Evolutionary conservation across 352 stramenopile species (phyloP), one percentile per base, ranked within the genome.

Genomic region (Elongisporangium prolatum): DNA sequence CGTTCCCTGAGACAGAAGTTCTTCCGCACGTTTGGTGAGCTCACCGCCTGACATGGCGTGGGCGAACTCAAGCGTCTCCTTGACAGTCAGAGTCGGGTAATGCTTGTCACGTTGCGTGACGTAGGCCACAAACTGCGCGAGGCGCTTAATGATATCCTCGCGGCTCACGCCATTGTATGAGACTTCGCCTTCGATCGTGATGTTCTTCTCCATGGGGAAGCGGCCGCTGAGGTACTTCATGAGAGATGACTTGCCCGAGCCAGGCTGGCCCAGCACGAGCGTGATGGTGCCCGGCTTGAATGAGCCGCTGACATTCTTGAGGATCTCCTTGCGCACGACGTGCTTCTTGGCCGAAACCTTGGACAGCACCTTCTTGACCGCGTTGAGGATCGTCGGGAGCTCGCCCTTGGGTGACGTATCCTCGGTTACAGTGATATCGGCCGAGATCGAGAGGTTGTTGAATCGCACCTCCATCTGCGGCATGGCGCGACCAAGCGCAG

Each of bases 31-130:
- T 55, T 69, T 40, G 34, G 58, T 38, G 17, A 66, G 34, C 20
- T 51, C 24, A 50, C 52, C 25, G 8, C 49, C 50, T 11, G 21
- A 63, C 20, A 48, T 21, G 0, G 40, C 38, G 50, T 79, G 55
- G 0, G 73, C 70, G 48, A 82, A 82, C 44, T 75, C 64, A 17
- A 86, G 67, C 51, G 76, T 84, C 61, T 86, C 76, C 57, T 84
- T 79, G 8, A 84, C 74, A 0, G 72, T 87, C 10, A 86, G 34
- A 4, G 64, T 60, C 7, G 76, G 69, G 28, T 70, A 80, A 52
- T 79, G 70, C 44, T 69, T 63, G 60, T 82, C 68, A 25, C 60
- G 61, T 50, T 81, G 72, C 2, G 59, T 72, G 34, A 81, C 71
- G 56, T 84, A 80, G 1, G 71, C 61, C 47, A 71, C 58, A 37